Percentiles rank a stretch among this genome's conserved stretches.
Evolutionary conservation across 345 rosid species (phyloP).

Genomic region (Salix suchowensis): DNA sequence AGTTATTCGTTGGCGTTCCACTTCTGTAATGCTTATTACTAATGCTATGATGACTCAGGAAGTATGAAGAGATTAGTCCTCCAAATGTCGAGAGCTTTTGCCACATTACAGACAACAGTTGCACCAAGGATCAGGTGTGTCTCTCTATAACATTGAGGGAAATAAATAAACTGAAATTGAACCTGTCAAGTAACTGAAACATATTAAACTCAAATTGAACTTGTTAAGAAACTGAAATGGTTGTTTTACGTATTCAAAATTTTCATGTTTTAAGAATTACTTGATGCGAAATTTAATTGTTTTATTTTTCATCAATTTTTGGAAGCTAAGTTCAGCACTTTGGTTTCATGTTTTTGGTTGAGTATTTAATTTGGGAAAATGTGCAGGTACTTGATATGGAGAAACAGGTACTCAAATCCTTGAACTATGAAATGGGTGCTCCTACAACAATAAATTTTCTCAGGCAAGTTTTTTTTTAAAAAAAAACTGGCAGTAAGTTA

Average conservation of each 20-base stretch:
- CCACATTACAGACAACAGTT: conserved; percentile 23
- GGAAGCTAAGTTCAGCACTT: neutral
- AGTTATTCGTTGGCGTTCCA: neutral
- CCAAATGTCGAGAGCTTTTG: conserved; percentile 24
- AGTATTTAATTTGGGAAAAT: neutral
- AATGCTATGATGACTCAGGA: conserved; percentile 7
- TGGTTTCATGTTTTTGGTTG: neutral
- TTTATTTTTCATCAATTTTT: neutral
- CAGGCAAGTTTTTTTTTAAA: conserved; percentile 3
- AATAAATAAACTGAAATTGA: neutral
- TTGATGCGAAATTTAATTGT: neutral
- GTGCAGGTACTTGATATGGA: conserved; percentile 22
- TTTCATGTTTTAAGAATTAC: neutral
- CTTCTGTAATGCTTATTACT: neutral
- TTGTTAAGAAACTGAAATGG: neutral
- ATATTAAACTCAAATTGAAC: neutral
- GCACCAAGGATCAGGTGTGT: conserved; percentile 18
- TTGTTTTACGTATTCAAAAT: neutral
- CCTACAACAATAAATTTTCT: conserved; percentile 20
- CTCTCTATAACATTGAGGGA: neutral
- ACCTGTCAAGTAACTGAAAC: too few species aligned
- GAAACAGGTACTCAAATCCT: conserved; percentile 11
- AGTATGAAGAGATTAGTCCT: conserved; percentile 26
- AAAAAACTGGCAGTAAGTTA: neutral
- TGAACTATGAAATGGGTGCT: conserved; percentile 16